Evolutionary conservation across 2,329 filamentous ascomycete species (phyloP), one percentile per base, ranked within the genome.

Genomic region (Fusarium beomiforme): DNA sequence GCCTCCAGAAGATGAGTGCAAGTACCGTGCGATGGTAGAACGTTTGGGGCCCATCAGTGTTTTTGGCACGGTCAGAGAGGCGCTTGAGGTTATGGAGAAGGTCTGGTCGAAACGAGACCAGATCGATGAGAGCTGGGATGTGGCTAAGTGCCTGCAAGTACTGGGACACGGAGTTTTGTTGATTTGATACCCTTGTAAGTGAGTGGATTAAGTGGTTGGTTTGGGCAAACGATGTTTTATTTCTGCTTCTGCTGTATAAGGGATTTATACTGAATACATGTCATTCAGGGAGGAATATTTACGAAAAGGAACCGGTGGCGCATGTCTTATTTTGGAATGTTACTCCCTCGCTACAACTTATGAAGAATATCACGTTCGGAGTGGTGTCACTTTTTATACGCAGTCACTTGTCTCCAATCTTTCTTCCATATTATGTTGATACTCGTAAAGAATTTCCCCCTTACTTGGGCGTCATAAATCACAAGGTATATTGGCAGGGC

Each of bases 11-110:
- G 79, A 85, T 34, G 84, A 85, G 73, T 75, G 77, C 34, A 75
- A 78, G n/a, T 85, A 85, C 49, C 79, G 84, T 2, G 76, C 75
- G 7, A 78, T 86, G 74, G 79, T 83, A 5, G 73, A 70, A 13
- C 76, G 77, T 5, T 80, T 87, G 66, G 83, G 84, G 6, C 77
- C 82, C 4, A 66, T 85, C 6, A 79, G 80, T 56, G 77, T 84
- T 4, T 86, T 86, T 62, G 85, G 86, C 3, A 84, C 84, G 0
- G 77, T 84, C 19, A 80, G 78, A 59, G 81, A 83, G 57, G 83
- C 84, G 5, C 73, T 84, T 36, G 78, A 78, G 17, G 79, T 86
- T 24, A 84, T 86, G 82, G 83, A 86, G 72, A 78, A 76, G 33
- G 83, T 86, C 2, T 87, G 85, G 85, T 77, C 79, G 4, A 74